These are phyloP conservation scores for Posidonia australis DNA, from an alignment of 106 monocot genomes.

Conservation along the genomic window DNA sequence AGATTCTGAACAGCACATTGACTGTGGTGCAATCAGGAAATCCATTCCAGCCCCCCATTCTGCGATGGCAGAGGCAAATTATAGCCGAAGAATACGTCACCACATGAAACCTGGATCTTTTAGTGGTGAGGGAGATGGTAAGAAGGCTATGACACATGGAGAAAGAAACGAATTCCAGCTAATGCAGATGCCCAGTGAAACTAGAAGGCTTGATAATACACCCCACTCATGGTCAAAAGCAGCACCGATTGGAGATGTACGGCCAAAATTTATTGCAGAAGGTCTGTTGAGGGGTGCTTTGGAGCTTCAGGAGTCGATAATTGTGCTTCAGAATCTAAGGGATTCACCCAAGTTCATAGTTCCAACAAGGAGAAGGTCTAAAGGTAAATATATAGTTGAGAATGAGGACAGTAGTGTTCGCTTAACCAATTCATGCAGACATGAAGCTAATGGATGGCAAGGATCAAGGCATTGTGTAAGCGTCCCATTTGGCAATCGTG, in stretches of 20 bases:
- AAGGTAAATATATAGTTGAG: not conserved
- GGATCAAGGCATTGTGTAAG: no score
- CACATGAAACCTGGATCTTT: not conserved
- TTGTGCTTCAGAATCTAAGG: conserved; percentile 43
- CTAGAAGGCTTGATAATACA: conserved; percentile 29
- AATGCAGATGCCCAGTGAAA: conserved; percentile 27
- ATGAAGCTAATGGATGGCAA: no score
- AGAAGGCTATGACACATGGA: conserved; percentile 10
- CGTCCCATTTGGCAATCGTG: not conserved
- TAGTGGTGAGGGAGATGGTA: conserved; percentile 5
- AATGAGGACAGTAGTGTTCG: not conserved
- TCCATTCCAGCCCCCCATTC: not conserved
- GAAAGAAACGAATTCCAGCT: conserved; percentile 30
- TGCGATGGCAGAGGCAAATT: not conserved
- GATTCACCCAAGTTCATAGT: not conserved
- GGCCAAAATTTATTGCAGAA: conserved; percentile 15
- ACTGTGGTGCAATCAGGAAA: not conserved
- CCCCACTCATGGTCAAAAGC: conserved; percentile 28
- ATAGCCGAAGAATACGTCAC: not conserved
- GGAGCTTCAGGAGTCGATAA: conserved; percentile 61
- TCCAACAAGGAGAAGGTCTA: not conserved
- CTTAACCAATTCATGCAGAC: not conserved
- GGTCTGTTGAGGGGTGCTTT: conserved; percentile 40
- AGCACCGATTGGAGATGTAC: conserved; percentile 1
- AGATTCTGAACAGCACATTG: conserved; percentile 1